Percentiles rank a stretch among this genome's conserved stretches.
These are phyloP conservation scores for Moniliophthora roreri DNA, from an alignment of 1,284 basidiomycete genomes.

Conservation along the genomic window DNA sequence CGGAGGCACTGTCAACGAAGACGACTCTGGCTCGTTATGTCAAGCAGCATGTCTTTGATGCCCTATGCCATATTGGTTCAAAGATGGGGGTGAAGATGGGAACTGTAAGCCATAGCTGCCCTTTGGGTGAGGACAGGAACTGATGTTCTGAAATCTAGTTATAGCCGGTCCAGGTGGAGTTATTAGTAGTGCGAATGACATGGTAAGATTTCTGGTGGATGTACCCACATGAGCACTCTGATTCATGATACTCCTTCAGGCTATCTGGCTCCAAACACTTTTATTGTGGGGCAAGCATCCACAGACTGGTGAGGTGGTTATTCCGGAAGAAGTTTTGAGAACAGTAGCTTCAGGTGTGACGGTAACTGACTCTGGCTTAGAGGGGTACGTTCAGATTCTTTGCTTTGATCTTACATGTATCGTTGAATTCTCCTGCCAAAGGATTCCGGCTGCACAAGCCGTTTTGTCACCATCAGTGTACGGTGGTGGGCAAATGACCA, in stretches of 20 bases:
- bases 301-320: constrained; percentile 16
- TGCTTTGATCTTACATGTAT: not conserved
- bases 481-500: constrained; percentile 22
- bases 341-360: constrained; percentile 22
- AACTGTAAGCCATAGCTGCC: constrained; percentile 17
- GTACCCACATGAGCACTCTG: not conserved
- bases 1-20: constrained; percentile 15
- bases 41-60: constrained; percentile 21
- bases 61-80: constrained; percentile 21
- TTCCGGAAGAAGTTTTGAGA: constrained; percentile 20
- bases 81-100: constrained; percentile 22
- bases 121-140: not conserved
- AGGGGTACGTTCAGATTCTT: constrained; percentile 1
- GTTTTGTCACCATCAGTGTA: constrained; percentile 23
- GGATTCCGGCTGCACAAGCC: constrained; percentile 3
- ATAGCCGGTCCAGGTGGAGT: constrained; percentile 26
- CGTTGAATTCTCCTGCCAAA: constrained; percentile 8
- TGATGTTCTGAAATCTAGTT: not conserved
- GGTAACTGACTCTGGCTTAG: constrained; percentile 15
- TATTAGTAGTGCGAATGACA: constrained; percentile 24
- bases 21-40: constrained; percentile 21
- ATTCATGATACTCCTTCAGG: constrained; percentile 19
- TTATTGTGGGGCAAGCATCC: constrained; percentile 23
- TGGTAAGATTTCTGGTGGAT: constrained; percentile 16
- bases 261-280: constrained; percentile 25